A percentile compares a stretch with the other conserved stretches of the same genome.
phyloP scores from a whole-genome alignment of 805 yeast species.

The Yamadazyma paraphyllophila region DNA sequence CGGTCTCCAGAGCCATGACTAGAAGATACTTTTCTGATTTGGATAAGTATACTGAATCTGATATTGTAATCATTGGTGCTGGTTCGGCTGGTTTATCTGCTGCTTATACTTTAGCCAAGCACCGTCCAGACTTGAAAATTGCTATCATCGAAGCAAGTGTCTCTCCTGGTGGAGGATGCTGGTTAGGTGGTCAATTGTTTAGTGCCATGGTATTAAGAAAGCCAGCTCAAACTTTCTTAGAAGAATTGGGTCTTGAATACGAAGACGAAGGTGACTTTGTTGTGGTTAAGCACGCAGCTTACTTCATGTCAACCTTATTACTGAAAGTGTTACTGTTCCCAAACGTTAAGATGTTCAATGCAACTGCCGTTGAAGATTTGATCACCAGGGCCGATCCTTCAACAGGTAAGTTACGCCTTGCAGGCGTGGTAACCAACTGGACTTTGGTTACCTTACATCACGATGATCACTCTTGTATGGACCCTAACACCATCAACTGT shows the following conservation, averaged over 20 bases:
- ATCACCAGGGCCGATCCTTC: conserved; percentile 58
- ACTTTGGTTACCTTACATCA: conserved; percentile 74
- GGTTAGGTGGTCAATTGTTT: conserved; percentile 75
- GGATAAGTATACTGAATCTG: conserved; percentile 73
- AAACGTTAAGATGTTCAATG: conserved; percentile 73
- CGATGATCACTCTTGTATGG: conserved; percentile 78
- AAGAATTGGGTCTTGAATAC: conserved; percentile 60
- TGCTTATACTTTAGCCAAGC: conserved; percentile 69
- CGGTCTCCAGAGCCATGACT: conserved; percentile 81
- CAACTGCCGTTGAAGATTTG: conserved; percentile 77
- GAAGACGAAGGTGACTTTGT: conserved; percentile 81
- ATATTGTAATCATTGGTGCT: conserved; percentile 73
- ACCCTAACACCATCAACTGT: conserved; percentile 72
- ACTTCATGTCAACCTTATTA: conserved; percentile 67
- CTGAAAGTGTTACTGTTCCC: conserved; percentile 70
- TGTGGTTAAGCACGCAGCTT: conserved; percentile 78
- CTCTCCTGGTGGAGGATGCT: conserved; percentile 80
- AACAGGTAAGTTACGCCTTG: conserved; percentile 60
- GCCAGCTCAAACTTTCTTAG: conserved; percentile 70
- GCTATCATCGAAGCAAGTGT: conserved; percentile 73
- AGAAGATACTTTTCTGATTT: conserved; percentile 68
- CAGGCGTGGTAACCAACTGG: conserved; percentile 85
- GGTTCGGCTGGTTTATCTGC: conserved; percentile 77
- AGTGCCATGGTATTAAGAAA: conserved; percentile 78
- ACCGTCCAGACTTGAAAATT: conserved; percentile 72